Percentiles rank a stretch among this genome's conserved stretches.
phyloP scores from a whole-genome alignment of 2,329 filamentous ascomycete genomes.

The Pleochaeta shiraiana region DNA sequence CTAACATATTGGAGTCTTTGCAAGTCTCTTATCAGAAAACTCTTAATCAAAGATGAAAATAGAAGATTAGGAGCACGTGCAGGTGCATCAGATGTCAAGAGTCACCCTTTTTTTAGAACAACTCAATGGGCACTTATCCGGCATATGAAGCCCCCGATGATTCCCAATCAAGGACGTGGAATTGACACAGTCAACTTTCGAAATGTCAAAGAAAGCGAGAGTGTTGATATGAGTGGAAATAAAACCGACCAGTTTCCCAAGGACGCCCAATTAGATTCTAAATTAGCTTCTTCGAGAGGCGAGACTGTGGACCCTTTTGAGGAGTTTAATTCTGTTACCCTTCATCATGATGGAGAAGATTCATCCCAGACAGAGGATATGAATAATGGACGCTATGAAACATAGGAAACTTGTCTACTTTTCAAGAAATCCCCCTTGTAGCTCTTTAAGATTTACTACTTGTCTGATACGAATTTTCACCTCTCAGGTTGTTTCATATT shows the following conservation, averaged over 20 bases:
- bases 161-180: constrained; percentile 73
- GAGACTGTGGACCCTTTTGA: constrained; percentile 83
- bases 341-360: constrained; percentile 89
- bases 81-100: constrained; percentile 92
- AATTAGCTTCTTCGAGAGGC: constrained; percentile 61
- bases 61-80: constrained; percentile 81
- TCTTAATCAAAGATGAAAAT: constrained; percentile 95
- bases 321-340: constrained; percentile 94
- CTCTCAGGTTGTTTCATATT: too few species aligned
- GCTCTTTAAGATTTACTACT: too few species aligned
- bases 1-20: constrained; percentile 45
- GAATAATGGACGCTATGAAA: constrained; percentile 17
- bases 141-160: constrained; percentile 95
- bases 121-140: constrained; percentile 95
- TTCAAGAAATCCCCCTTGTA: too few species aligned
- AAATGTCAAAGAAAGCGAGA: constrained; percentile 93
- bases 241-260: constrained; percentile 32
- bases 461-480: too few species aligned
- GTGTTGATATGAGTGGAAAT: constrained; percentile 55
- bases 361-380: constrained; percentile 14
- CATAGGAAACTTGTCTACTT: too few species aligned
- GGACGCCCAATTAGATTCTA: constrained; percentile 72
- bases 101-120: constrained; percentile 83
- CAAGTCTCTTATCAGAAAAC: constrained; percentile 88
- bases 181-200: constrained; percentile 95